Evolutionary conservation across 768 basidiomycete species (phyloP), one percentile per base, ranked within the genome.

Genomic region (Phlegmacium glaucopus): DNA sequence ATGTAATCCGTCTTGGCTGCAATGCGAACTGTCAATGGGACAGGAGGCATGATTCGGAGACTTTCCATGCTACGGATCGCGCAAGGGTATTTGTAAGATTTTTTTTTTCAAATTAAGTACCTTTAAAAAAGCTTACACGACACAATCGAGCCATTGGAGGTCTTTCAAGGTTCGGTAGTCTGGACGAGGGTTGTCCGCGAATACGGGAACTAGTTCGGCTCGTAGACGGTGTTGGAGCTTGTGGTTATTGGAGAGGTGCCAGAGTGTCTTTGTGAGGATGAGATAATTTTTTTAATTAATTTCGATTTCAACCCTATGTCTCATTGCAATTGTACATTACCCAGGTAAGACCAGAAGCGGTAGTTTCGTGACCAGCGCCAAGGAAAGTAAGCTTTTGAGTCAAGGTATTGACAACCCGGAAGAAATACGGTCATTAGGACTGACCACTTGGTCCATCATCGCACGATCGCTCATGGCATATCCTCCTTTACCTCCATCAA

Each of bases 361-460:
- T 76, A 4, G 75, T 76, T 59, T 70, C 70, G 47, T 70, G 70
- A 9, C 71, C 76, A 12, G 76, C 75, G 1, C 70, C 73, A 10
- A 78, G 58, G 62, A 78, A 76, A 4, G 76, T 78, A 8, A 78
- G 53, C 73, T 75, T 10, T 29, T 16, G 15, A 35, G 11, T 17
- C 39, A 9, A 22, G 38, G 17, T 3, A 25, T 12, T 45, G 11
- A 16, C 35, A 17, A 27, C n/a, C 16, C 27, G 8, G 18, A 30
- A 40, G 18, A 11, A 25, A 32, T 15, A 49, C 27, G 11, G 10
- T 15, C 9, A 38, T 9, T 16, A 4, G 8, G 18, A 63, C 70
- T 12, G 17, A 76, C 75, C 35, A 78, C 74, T 65, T 79, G 77
- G 42, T 77, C 75, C 62, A 78, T 72, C 72, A 77, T 74, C 11